Percentiles rank a stretch among this genome's conserved stretches.
phyloP scores from a whole-genome alignment of 139 green algal species.

The Tetraselmis striata region DNA sequence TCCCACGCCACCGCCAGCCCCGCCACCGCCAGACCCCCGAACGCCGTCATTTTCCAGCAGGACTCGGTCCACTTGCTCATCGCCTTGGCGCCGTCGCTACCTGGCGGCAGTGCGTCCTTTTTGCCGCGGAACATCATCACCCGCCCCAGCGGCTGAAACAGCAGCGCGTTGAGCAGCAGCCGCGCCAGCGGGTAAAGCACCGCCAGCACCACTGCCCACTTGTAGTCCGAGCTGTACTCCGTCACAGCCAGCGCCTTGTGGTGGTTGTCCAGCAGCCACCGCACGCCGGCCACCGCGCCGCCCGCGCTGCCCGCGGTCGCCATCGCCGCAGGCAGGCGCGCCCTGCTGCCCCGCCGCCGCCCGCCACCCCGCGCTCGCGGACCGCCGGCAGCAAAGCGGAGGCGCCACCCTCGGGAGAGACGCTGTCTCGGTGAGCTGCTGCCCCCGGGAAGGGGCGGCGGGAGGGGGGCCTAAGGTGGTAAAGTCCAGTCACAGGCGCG shows the following conservation, averaged over 20 bases:
- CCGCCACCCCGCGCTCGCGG: too few species aligned
- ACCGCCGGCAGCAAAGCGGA: too few species aligned
- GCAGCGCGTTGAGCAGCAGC: neutral
- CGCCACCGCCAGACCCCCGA: neutral
- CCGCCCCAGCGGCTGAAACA: neutral
- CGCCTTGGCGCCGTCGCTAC: neutral
- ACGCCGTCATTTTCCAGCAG: neutral
- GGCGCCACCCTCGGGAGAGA: too few species aligned
- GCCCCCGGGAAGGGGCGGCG: too few species aligned
- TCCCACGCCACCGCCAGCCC: neutral
- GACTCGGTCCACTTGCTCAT: neutral
- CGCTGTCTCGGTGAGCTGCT: too few species aligned
- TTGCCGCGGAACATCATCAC: neutral
- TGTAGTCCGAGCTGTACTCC: neutral
- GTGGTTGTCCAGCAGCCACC: neutral
- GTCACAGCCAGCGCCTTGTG: neutral
- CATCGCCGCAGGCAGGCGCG: too few species aligned
- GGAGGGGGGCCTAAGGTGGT: too few species aligned
- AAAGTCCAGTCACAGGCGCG: too few species aligned
- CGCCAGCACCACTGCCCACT: neutral
- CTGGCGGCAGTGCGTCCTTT: neutral
- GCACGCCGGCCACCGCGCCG: neutral
- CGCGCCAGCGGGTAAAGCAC: neutral
- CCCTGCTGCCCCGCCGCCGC: too few species aligned
- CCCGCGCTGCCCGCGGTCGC: too few species aligned